phyloP scores from a whole-genome alignment of 2,329 filamentous ascomycete genomes.

The Aspergillus sp. region DNA sequence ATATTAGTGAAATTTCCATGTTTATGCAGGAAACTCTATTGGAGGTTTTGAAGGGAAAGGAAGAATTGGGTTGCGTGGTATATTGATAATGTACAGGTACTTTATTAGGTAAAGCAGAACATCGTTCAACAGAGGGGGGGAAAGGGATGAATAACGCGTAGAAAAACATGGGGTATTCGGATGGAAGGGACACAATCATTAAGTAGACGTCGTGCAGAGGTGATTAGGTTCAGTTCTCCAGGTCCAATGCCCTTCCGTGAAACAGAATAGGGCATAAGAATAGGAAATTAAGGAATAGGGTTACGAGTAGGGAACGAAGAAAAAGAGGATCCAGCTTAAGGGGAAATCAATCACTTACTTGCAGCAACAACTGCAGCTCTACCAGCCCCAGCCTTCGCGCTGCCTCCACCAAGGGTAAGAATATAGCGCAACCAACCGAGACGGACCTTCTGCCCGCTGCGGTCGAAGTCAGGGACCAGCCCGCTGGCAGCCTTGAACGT shows the following conservation, averaged over 20 bases:
- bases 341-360: conserved; percentile 34
- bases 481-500: conserved; percentile 52
- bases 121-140: neutral
- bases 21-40: no score
- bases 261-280: neutral
- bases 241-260: neutral
- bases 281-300: neutral
- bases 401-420: conserved; percentile 42
- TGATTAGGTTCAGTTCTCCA: neutral
- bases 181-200: no score
- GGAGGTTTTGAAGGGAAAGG: neutral
- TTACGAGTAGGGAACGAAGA: neutral
- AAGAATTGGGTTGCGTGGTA: neutral
- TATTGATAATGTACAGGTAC: no score
- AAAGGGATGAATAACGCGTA: neutral
- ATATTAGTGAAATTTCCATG: neutral
- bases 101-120: no score
- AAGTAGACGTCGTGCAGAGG: no score
- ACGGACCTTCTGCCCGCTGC: conserved; percentile 49
- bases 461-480: conserved; percentile 60
- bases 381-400: conserved; percentile 35
- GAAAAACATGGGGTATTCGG: neutral
- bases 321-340: neutral
- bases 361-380: conserved; percentile 37
- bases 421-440: conserved; percentile 42